Evolutionary conservation across 1,139 yeast genomes (phyloP), one percentile per base, ranked within the genome.

Genomic region (Arxiozyma heterogenica): DNA sequence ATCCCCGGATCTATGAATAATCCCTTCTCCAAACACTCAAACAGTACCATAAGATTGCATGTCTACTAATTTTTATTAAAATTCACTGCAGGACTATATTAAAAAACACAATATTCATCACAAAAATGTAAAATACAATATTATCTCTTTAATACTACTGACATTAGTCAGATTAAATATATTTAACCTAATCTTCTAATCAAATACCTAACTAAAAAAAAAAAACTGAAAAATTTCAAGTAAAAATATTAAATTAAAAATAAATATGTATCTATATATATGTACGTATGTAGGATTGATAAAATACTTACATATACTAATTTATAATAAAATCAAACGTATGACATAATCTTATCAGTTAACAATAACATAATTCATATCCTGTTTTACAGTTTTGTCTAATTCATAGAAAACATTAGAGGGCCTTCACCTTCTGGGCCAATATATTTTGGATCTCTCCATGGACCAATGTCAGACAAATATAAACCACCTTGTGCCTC

Each of bases 391-490:
- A 25, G 8, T 44, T 21, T 45, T 18, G 30, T 46, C 20, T 54
- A 61, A 52, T 60, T 61, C 57, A 67, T 54, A 44, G 69, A 64
- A 56, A 70, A 70, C 53, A 84, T 77, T 69, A 78, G 79, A 65
- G 93, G 93, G 55, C 90, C 90, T 71, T 84, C 89, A 59, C 93
- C 93, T 73, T 86, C 94, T 54, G 91, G 90, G 27, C 94, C 94
- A 65, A 90, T 83, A 72, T 68, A 91, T 72, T 85, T 65, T 25
- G 84, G 76, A 60, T 91, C 94, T 78, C 97, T 87, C 98, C 98
- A 93, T 59, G 98, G 98, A 60, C 98, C 98, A 61, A 84, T 77
- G 69, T 93, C 98, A 52, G 94, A 83, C 66, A 93, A 76, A 72
- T 84, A 88, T 59, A 93, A 80, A 41, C 96, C 90, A 63, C 94